Evolutionary conservation across 192 early-diverging fungal genomes (phyloP).

Genomic region (Allomyces arbusculus): DNA sequence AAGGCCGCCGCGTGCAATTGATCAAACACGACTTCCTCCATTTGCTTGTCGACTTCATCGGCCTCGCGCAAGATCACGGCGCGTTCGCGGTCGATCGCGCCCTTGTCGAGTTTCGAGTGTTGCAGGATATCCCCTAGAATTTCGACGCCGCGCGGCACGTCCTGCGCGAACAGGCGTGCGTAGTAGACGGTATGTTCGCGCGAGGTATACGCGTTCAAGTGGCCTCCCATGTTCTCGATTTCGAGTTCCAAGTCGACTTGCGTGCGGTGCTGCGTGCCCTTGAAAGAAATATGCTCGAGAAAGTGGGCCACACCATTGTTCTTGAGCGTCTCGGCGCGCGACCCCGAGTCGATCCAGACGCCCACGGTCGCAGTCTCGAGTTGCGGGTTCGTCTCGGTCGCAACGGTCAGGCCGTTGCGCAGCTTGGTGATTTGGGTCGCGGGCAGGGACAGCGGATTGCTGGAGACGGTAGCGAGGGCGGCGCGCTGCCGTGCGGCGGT

Average conservation of each 20-base stretch:
- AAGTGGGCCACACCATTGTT: constrained; percentile 97
- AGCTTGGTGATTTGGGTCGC: constrained; percentile 46
- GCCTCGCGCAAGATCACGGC: constrained; percentile 93
- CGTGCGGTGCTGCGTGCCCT: constrained; percentile 71
- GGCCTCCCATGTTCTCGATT: constrained; percentile 96
- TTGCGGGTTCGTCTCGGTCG: constrained; percentile 58
- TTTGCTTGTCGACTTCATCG: constrained; percentile 77
- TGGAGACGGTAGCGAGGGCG: too few species aligned
- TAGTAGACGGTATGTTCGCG: constrained; percentile 98
- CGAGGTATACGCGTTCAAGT: constrained; percentile 96
- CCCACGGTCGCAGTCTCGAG: constrained; percentile 74
- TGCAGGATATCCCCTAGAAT: constrained; percentile 90
- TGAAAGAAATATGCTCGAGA: constrained; percentile 98
- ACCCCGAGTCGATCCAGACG: constrained; percentile 77
- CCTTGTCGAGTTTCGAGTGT: constrained; percentile 57
- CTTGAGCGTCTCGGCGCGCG: constrained; percentile 53
- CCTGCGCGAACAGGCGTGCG: constrained; percentile 76
- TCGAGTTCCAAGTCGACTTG: constrained; percentile 81
- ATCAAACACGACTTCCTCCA: constrained; percentile 98
- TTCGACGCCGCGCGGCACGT: constrained; percentile 75
- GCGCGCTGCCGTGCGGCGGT: too few species aligned
- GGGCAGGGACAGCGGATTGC: constrained; percentile 6
- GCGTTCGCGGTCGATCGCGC: constrained; percentile 88
- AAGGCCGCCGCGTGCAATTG: constrained; percentile 91
- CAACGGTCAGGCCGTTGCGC: constrained; percentile 62